Conservation (phyloP, 2,329 filamentous ascomycete genomes). For the Aspergillus versicolor region DNA sequence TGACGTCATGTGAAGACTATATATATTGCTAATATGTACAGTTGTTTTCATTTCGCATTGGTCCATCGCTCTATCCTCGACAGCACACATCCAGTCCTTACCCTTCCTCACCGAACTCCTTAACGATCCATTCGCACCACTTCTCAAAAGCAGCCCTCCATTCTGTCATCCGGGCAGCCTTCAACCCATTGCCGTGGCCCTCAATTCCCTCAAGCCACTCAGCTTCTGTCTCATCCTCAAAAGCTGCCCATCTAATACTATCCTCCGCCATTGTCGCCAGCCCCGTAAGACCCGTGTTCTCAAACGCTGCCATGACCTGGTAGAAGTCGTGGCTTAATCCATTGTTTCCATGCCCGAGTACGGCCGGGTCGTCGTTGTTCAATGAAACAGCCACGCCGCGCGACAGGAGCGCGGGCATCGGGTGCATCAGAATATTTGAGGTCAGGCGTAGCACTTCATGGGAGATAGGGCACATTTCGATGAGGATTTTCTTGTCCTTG, state of each 20-base stretch:
- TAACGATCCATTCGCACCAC: conserved; percentile 14
- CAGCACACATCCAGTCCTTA: neutral
- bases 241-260: conserved; percentile 13
- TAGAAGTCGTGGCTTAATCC: conserved; percentile 14
- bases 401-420: conserved; percentile 12
- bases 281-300: conserved; percentile 11
- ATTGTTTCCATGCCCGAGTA: conserved; percentile 11
- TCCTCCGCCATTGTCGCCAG: conserved; percentile 15
- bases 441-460: conserved; percentile 14
- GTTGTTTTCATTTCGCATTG: neutral
- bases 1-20: neutral
- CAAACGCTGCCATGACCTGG: conserved; percentile 12
- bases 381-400: conserved; percentile 13
- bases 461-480: conserved; percentile 16
- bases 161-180: neutral
- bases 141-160: conserved; percentile 12
- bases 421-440: conserved; percentile 14
- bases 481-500: conserved; percentile 9
- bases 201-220: conserved; percentile 6
- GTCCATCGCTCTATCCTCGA: neutral
- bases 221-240: conserved; percentile 10
- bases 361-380: conserved; percentile 14
- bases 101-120: conserved; percentile 1
- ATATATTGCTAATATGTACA: neutral
- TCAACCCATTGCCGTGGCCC: neutral